Evolutionary conservation across 2,329 filamentous ascomycete species (phyloP).

Genomic region (Arthroderma sp.): DNA sequence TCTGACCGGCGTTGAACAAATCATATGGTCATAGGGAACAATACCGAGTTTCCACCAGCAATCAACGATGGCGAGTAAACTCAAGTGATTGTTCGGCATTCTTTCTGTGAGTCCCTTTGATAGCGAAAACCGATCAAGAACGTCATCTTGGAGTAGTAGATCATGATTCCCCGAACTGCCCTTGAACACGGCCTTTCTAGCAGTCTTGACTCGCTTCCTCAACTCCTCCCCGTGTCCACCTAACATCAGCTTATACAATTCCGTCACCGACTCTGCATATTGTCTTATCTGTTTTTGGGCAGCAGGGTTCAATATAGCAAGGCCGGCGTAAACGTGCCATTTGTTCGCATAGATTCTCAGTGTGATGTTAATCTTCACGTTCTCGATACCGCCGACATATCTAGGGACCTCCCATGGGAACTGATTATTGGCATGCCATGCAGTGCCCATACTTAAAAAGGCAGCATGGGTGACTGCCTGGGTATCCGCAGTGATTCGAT

Average conservation of each 20-base stretch:
- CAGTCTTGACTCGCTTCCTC: constrained; percentile 60
- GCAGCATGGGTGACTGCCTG: constrained; percentile 96
- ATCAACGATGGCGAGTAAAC: constrained; percentile 90
- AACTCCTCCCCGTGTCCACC: constrained; percentile 68
- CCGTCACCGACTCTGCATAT: constrained; percentile 84
- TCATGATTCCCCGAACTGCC: constrained; percentile 43
- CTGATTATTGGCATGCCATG: constrained; percentile 88
- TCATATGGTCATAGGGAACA: constrained; percentile 98
- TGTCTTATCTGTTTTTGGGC: constrained; percentile 86
- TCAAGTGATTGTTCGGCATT: constrained; percentile 85
- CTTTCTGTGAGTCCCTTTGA: constrained; percentile 54
- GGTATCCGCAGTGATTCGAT: constrained; percentile 95
- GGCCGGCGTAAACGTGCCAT: constrained; percentile 97
- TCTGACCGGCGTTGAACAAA: constrained; percentile 80
- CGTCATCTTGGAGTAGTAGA: constrained; percentile 62
- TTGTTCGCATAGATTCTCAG: constrained; percentile 96
- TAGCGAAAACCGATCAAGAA: constrained; percentile 81
- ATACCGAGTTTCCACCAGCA: constrained; percentile 93
- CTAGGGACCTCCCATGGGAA: constrained; percentile 96
- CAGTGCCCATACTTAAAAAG: constrained; percentile 94
- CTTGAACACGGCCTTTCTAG: constrained; percentile 60
- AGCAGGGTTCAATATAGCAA: constrained; percentile 91
- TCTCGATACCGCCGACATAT: constrained; percentile 94
- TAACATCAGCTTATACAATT: constrained; percentile 94
- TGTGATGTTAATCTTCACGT: constrained; percentile 98